Base-by-base conservation (phyloP, 352 stramenopile genomes). In the Globisporangium takayamanum region DNA sequence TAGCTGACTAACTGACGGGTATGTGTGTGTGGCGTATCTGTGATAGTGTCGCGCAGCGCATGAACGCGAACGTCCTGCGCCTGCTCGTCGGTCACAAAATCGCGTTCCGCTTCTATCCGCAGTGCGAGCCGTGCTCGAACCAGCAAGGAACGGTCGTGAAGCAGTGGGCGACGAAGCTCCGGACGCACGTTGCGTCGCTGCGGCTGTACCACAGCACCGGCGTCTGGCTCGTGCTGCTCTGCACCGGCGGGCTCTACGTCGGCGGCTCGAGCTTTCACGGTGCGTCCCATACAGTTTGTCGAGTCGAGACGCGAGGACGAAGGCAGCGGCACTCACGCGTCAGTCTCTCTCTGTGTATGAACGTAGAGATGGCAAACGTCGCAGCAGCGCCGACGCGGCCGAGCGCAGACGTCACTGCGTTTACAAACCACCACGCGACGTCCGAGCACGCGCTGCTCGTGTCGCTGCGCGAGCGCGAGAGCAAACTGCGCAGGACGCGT, bases 81-180 rank as follows among this genome's bases (percentile, higher is more conserved):
- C 60, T 64, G 18, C 53, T 88, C 8, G 46, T 74, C 3, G 66
- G 83, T 0, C 62, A 67, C 1, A 78, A 89, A 55, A 84, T 84
- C 16, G 58, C 56, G 4, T 89, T 89, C 53, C 83, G 83, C 15
- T 95, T 91, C 64, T 95, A 93, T 52, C 85, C 85, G 41, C 85
- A 95, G 65, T 95, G 85, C 55, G 73, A 87, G 50, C 61, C 72
- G 44, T 95, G 85, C 69, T 95, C 85, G 28, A 95, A 92, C 64
- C 69, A 87, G 55, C 83, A 90, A 55, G 70, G 62, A 12, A 67
- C 55, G 7, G 68, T 86, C 16, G 83, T 90, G 37, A 89, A 89
- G 59, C 72, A 82, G 50, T 80, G 61, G 59, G 79, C 77, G 68
- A 73, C 64, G 53, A 88, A 74, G 39, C 66, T 92, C 36, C 82